Evolutionary conservation across 2,329 filamentous ascomycete genomes (phyloP).

Genomic region (Tolypocladium album): DNA sequence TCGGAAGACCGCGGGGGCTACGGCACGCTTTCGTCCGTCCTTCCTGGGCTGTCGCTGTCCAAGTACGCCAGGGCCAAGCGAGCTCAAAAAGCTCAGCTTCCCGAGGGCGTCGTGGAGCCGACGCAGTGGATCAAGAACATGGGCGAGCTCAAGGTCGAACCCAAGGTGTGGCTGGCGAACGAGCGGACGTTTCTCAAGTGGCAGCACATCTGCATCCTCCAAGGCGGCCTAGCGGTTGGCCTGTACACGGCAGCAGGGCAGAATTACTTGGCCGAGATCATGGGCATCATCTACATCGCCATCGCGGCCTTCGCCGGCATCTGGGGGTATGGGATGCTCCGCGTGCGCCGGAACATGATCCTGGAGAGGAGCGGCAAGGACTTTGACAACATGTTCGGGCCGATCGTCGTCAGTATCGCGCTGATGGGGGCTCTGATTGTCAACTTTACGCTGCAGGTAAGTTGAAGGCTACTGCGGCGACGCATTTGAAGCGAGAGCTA

Average conservation of each 20-base stretch:
- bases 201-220: constrained; percentile 87
- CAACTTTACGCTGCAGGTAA: constrained; percentile 82
- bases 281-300: constrained; percentile 74
- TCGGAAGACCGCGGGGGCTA: constrained; percentile 26
- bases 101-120: constrained; percentile 81
- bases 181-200: constrained; percentile 98
- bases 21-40: constrained; percentile 56
- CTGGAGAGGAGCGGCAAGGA: constrained; percentile 78
- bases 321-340: constrained; percentile 84
- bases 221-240: constrained; percentile 73
- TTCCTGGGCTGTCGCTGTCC: constrained; percentile 74
- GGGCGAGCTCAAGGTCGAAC: constrained; percentile 84
- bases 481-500: background rate
- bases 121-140: constrained; percentile 88
- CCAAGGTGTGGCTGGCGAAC: constrained; percentile 97
- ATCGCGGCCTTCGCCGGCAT: constrained; percentile 74
- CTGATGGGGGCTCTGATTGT: constrained; percentile 68
- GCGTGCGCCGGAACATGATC: constrained; percentile 68
- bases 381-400: constrained; percentile 82
- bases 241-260: constrained; percentile 81
- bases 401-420: constrained; percentile 70
- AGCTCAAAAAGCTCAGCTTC: constrained; percentile 46
- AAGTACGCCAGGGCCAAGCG: constrained; percentile 56
- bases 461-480: constrained; percentile 10
- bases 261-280: constrained; percentile 62